Evolutionary conservation across 2,329 filamentous ascomycete genomes (phyloP), one percentile per base, ranked within the genome.

Genomic region (Aspergillus uvarum): DNA sequence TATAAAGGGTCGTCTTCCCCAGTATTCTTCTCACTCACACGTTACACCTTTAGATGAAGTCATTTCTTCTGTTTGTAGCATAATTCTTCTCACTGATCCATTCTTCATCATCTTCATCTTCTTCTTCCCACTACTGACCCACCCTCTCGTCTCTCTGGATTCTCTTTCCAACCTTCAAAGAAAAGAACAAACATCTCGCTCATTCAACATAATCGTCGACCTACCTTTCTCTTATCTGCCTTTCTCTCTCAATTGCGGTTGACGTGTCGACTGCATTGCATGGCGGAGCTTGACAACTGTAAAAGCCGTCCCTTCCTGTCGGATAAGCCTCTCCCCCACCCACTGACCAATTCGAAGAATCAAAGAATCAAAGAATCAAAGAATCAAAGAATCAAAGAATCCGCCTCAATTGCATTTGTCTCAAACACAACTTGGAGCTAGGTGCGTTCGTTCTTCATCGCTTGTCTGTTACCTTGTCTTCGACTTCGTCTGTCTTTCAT

Each of bases 401-500:
- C 32, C 32, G 14, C 14, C 6, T 19, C 16, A 7, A 44, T 44
- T 44, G 35, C 32, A 5, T 47, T 21, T 24, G 29, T 50, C 26
- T 49, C 47, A 42, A n/a, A 58, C 49, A 52, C 49, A 58, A 54
- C 54, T 50, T 52, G 54, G 56, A n/a, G 32, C 32, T 47, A 6
- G 16, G 44, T 52, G 29, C 49, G 29, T 51, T 56, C 32, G 26
- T 10, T 26, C 19, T 42, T 44, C 35, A 51, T 51, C 53, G 55
- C 44, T 60, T 50, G 58, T 35, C 56, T 50, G 29, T 29, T 26
- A n/a, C 51, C 42, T 38, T 59, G 61, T 61, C 42, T 54, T 59
- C 61, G 47, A 47, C 59, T 60, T 64, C 61, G 63, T 64, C 64
- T 56, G 19, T 57, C 10, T 31, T 22, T 51, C 19, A 38, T 35